Evolutionary conservation across 1,284 basidiomycete genomes (phyloP).

Genomic region (Caloboletus inedulis): DNA sequence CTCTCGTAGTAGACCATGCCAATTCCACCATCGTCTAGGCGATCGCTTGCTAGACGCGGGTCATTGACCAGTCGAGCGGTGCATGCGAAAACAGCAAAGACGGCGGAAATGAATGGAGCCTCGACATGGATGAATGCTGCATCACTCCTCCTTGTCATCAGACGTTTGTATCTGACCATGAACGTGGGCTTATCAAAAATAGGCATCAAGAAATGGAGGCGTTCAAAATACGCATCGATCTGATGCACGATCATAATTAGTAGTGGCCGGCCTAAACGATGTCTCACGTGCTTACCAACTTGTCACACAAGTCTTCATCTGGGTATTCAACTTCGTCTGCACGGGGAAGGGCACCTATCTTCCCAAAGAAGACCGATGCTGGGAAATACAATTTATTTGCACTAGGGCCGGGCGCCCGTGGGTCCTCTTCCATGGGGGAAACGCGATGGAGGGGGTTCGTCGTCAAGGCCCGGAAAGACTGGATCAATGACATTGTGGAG

Average conservation of each 20-base stretch:
- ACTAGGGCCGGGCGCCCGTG: slow-evolving; percentile 67
- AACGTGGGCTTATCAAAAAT: slow-evolving; percentile 82
- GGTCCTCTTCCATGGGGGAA: slow-evolving; percentile 80
- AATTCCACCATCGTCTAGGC: slow-evolving; percentile 72
- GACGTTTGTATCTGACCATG: slow-evolving; percentile 60
- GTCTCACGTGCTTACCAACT: slow-evolving; percentile 46
- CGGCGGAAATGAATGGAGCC: slow-evolving; percentile 69
- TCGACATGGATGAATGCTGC: slow-evolving; percentile 50
- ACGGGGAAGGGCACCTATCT: slow-evolving; percentile 76
- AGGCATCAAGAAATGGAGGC: slow-evolving; percentile 83
- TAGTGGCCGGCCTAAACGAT: slow-evolving; percentile 10
- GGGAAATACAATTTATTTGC: slow-evolving; percentile 86
- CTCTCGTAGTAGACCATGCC: slow-evolving; percentile 85
- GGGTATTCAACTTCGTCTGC: slow-evolving; percentile 88
- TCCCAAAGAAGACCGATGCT: slow-evolving; percentile 83
- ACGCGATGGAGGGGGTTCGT: slow-evolving; percentile 71
- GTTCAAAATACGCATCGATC: slow-evolving; percentile 82
- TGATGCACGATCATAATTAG: slow-evolving; percentile 35
- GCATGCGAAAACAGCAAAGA: slow-evolving; percentile 84
- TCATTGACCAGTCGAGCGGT: slow-evolving; percentile 77
- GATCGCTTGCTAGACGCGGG: slow-evolving; percentile 56
- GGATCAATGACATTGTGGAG: slow-evolving; percentile 86
- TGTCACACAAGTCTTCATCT: slow-evolving; percentile 76
- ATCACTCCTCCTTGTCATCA: slow-evolving; percentile 71
- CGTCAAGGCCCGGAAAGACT: slow-evolving; percentile 77